These are phyloP conservation scores for Ammopiptanthus mongolicus DNA, from an alignment of 306 rosid genomes.

Conservation along the genomic window DNA sequence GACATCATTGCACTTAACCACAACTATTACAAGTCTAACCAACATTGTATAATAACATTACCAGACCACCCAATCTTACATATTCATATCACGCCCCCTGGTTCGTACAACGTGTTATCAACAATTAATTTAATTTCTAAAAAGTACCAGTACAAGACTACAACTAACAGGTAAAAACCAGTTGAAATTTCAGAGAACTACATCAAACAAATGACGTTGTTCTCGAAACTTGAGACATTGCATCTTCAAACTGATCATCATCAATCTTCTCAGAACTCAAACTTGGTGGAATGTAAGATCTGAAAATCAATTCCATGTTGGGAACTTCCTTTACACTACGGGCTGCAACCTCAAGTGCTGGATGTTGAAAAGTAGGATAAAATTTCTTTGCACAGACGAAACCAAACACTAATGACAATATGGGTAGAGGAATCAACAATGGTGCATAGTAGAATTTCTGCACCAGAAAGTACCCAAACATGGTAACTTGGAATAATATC, in stretches of 20 bases:
- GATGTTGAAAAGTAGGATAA: conserved; percentile 50
- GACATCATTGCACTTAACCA: not conserved
- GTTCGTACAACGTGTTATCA: conserved; percentile 33
- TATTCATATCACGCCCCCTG: not conserved
- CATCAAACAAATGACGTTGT: conserved; percentile 43
- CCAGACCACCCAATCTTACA: conserved; percentile 20
- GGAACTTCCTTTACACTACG: conserved; percentile 50
- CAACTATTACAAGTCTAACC: conserved; percentile 9
- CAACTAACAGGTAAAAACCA: not conserved
- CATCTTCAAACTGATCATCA: conserved; percentile 67
- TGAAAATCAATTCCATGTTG: conserved; percentile 61
- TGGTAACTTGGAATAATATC: conserved; percentile 70
- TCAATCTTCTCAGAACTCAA: conserved; percentile 67
- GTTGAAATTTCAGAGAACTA: conserved; percentile 7
- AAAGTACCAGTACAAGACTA: conserved; percentile 11
- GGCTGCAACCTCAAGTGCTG: conserved; percentile 60
- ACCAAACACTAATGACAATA: conserved; percentile 49
- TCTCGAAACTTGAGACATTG: conserved; percentile 62
- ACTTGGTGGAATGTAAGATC: conserved; percentile 69
- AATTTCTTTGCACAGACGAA: conserved; percentile 55
- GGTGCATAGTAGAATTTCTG: conserved; percentile 52
- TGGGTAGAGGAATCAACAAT: conserved; percentile 54
- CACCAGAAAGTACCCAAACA: conserved; percentile 70
- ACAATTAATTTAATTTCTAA: conserved; percentile 29
- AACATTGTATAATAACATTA: not conserved